These are phyloP conservation scores for Cutaneotrichosporon arboriforme DNA, from an alignment of 1,284 basidiomycete species.

Conservation along the genomic window DNA sequence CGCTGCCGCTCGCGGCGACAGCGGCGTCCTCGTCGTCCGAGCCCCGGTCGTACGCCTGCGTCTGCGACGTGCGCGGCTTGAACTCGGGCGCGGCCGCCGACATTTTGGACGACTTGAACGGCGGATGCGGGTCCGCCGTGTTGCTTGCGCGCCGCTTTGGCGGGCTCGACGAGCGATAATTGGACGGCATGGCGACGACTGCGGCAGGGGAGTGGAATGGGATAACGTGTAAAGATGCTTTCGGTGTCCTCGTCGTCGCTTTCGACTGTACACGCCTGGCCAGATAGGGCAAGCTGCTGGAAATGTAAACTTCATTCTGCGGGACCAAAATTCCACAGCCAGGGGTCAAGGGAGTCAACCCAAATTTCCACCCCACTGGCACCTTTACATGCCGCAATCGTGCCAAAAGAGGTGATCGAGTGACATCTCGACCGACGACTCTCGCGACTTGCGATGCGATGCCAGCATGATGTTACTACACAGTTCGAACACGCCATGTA, in stretches of 20 bases:
- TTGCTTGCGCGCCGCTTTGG: slow-evolving; percentile 32
- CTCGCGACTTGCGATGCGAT: too few relatives aligned
- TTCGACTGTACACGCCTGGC: too few relatives aligned
- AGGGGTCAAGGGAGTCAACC: neutral
- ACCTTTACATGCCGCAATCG: too few relatives aligned
- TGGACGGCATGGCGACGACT: slow-evolving; percentile 14
- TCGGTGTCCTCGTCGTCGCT: neutral
- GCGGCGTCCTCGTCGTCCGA: slow-evolving; percentile 10
- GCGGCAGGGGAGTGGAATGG: neutral
- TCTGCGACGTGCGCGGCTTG: slow-evolving; percentile 15
- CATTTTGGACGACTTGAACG: slow-evolving; percentile 39
- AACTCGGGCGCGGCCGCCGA: slow-evolving; percentile 42
- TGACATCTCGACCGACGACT: too few relatives aligned
- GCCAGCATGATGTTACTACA: too few relatives aligned
- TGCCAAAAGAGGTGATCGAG: too few relatives aligned
- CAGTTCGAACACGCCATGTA: too few relatives aligned
- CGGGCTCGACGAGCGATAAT: slow-evolving; percentile 13
- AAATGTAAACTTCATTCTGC: neutral
- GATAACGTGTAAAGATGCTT: neutral
- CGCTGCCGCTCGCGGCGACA: slow-evolving; percentile 14
- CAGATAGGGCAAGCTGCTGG: too few relatives aligned
- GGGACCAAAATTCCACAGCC: slow-evolving; percentile 9
- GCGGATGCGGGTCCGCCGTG: slow-evolving; percentile 10
- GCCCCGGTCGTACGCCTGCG: neutral
- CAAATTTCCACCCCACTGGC: neutral